These are phyloP conservation scores for Rubia yunnanensis DNA, from an alignment of 257 asterid genomes.

Conservation along the genomic window DNA sequence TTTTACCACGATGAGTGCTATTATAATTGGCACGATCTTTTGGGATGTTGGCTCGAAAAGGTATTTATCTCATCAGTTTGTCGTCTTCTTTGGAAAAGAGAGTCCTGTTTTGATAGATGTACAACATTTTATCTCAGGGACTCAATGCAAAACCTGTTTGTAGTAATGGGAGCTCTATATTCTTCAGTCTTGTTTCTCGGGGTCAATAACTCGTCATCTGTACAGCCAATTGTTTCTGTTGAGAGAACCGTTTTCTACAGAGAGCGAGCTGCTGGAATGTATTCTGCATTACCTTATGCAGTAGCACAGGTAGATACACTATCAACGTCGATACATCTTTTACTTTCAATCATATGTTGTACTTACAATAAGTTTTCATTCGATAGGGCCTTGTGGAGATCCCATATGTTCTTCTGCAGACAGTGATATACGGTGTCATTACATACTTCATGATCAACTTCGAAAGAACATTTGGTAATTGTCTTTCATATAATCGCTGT, in stretches of 20 bases:
- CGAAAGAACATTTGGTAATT: slow-evolving; percentile 57
- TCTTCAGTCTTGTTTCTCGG: slow-evolving; percentile 71
- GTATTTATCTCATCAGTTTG: slow-evolving; percentile 15
- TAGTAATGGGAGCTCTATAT: slow-evolving; percentile 76
- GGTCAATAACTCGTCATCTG: slow-evolving; percentile 77
- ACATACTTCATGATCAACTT: slow-evolving; percentile 83
- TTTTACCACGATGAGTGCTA: slow-evolving; percentile 64
- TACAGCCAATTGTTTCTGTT: slow-evolving; percentile 70
- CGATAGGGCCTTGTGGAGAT: slow-evolving; percentile 74
- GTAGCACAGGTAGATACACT: slow-evolving; percentile 53
- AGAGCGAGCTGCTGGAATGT: slow-evolving; percentile 92
- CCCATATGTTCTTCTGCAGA: slow-evolving; percentile 66
- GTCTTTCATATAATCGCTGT: slow-evolving; percentile 1
- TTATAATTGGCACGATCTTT: slow-evolving; percentile 64
- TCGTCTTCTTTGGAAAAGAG: background rate
- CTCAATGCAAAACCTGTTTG: slow-evolving; percentile 54
- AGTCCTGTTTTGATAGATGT: background rate
- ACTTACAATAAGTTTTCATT: background rate
- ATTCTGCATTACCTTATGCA: slow-evolving; percentile 67
- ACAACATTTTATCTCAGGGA: slow-evolving; percentile 41
- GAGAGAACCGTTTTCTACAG: slow-evolving; percentile 91
- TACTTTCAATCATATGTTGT: background rate
- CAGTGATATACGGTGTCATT: slow-evolving; percentile 55
- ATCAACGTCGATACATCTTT: background rate
- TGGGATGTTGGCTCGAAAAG: slow-evolving; percentile 82